phyloP scores from a whole-genome alignment of 805 yeast genomes.

The Monosporozyma unispora region DNA sequence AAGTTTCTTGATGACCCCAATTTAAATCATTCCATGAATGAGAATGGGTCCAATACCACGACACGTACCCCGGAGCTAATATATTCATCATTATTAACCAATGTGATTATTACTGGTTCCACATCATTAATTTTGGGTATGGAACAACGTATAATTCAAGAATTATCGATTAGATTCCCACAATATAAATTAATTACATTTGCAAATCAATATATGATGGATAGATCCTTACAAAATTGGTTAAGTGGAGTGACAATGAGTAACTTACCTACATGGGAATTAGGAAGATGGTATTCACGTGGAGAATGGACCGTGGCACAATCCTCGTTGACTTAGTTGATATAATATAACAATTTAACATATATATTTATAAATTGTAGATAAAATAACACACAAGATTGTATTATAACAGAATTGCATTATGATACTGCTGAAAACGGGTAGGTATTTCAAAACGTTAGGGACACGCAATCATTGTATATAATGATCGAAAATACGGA shows the following conservation, averaged over 20 bases:
- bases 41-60: not conserved
- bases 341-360: too few species aligned
- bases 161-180: slow-evolving; percentile 61
- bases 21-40: not conserved
- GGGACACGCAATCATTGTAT: too few species aligned
- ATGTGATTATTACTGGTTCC: slow-evolving; percentile 78
- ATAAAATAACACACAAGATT: too few species aligned
- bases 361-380: too few species aligned
- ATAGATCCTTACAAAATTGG: slow-evolving; percentile 75
- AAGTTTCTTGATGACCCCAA: not conserved
- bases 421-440: too few species aligned
- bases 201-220: slow-evolving; percentile 65
- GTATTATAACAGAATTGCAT: too few species aligned
- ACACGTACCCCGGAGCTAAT: slow-evolving; percentile 21
- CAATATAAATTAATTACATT: slow-evolving; percentile 80
- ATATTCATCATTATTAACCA: slow-evolving; percentile 30
- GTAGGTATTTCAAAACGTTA: too few species aligned
- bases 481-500: too few species aligned
- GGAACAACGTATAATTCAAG: slow-evolving; percentile 66
- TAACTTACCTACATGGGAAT: slow-evolving; percentile 24
- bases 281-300: slow-evolving; percentile 19
- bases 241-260: slow-evolving; percentile 52
- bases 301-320: not conserved
- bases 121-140: slow-evolving; percentile 72
- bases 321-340: too few species aligned